These are phyloP conservation scores for Austroboletus novae-zelandiae DNA, from an alignment of 1,284 basidiomycete genomes.

Conservation along the genomic window DNA sequence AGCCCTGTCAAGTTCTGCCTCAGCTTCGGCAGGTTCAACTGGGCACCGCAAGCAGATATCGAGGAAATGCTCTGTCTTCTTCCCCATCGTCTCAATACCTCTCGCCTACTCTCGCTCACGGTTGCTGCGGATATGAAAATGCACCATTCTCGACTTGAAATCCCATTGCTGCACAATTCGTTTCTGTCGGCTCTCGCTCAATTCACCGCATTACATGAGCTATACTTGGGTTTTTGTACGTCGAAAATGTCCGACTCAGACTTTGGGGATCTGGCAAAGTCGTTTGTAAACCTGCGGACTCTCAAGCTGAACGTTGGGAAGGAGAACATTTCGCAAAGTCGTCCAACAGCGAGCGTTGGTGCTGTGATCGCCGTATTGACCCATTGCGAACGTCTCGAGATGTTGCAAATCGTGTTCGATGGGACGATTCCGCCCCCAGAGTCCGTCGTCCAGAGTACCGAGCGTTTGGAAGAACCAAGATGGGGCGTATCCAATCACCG, in stretches of 20 bases:
- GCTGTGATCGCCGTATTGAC: slow-evolving; percentile 14
- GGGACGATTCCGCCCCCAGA: slow-evolving; percentile 6
- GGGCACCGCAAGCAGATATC: neutral
- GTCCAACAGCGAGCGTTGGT: slow-evolving; percentile 7
- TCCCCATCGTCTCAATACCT: slow-evolving; percentile 8
- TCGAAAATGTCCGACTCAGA: slow-evolving; percentile 5
- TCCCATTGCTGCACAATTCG: neutral
- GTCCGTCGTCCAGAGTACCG: neutral
- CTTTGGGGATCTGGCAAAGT: slow-evolving; percentile 6
- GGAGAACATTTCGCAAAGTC: neutral
- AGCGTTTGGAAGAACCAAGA: too few relatives aligned
- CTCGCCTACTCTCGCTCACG: neutral
- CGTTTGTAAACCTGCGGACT: slow-evolving; percentile 4
- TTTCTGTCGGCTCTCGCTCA: slow-evolving; percentile 3
- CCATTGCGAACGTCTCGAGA: slow-evolving; percentile 14
- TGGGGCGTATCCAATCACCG: slow-evolving; percentile 8
- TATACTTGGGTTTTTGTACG: slow-evolving; percentile 14
- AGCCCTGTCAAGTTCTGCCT: too few relatives aligned
- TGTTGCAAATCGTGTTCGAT: slow-evolving; percentile 6
- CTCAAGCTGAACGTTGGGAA: slow-evolving; percentile 17
- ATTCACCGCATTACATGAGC: slow-evolving; percentile 12
- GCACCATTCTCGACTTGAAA: neutral
- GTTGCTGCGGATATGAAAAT: too few relatives aligned
- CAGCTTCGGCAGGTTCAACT: neutral
- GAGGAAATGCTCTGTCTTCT: slow-evolving; percentile 8